These are phyloP conservation scores for Beauveria brongniartii DNA, from an alignment of 2,329 filamentous ascomycete genomes.

Conservation along the genomic window DNA sequence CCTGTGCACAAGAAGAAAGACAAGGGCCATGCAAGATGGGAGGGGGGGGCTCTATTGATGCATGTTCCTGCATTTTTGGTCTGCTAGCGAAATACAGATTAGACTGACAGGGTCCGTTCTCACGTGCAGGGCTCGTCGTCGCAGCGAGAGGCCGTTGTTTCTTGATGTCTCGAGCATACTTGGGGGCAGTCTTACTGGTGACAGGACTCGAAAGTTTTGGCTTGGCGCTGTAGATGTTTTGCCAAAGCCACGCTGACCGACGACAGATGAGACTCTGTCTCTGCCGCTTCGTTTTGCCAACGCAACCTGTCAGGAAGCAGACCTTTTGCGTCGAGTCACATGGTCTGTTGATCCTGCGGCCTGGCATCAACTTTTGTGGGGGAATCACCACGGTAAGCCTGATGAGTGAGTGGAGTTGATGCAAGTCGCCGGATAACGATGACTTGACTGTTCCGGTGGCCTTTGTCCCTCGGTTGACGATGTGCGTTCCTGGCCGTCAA, in stretches of 20 bases:
- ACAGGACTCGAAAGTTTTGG: too few species aligned
- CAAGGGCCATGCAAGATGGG: background rate
- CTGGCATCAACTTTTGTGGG: background rate
- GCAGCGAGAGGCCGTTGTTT: too few species aligned
- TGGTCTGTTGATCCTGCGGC: background rate
- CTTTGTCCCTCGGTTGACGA: too few species aligned
- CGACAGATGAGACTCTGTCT: background rate
- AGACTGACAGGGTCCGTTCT: too few species aligned
- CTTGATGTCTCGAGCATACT: too few species aligned
- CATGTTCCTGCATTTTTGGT: background rate
- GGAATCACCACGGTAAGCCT: background rate
- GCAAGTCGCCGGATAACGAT: background rate
- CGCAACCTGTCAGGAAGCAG: background rate
- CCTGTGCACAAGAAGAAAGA: background rate
- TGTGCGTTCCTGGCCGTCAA: too few species aligned
- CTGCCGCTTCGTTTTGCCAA: background rate
- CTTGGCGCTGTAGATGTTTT: background rate
- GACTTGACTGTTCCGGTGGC: background rate
- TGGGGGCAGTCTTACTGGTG: too few species aligned
- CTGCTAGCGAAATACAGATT: too few species aligned
- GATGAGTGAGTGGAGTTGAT: background rate
- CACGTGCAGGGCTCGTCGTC: too few species aligned
- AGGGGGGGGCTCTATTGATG: background rate
- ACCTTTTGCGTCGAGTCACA: background rate
- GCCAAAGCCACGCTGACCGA: background rate